These are phyloP conservation scores for Furcasterigmium furcatum DNA, from an alignment of 2,329 filamentous ascomycete genomes.

Conservation along the genomic window DNA sequence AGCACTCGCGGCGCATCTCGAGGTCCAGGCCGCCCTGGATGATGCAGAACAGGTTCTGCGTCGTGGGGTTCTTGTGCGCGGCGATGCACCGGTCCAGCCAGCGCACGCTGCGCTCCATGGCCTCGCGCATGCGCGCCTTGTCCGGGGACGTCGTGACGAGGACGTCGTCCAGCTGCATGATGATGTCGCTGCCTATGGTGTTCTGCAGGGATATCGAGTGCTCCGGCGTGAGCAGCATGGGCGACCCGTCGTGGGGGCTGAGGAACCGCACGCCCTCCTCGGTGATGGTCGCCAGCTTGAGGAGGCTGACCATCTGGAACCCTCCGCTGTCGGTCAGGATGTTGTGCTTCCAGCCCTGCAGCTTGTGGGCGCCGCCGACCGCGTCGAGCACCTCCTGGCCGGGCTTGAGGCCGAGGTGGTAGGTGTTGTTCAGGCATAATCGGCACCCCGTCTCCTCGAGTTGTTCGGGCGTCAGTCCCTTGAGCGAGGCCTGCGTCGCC, in stretches of 20 bases:
- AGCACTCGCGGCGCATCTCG: conserved; percentile 81
- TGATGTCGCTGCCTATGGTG: conserved; percentile 96
- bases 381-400: conserved; percentile 85
- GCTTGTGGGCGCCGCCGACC: conserved; percentile 86
- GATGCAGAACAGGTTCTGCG: conserved; percentile 96
- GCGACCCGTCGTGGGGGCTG: conserved; percentile 91
- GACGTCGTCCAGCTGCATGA: conserved; percentile 99
- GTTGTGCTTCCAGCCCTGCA: conserved; percentile 95
- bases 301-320: conserved; percentile 97
- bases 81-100: conserved; percentile 96
- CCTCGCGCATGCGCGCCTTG: conserved; percentile 80
- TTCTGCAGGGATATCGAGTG: conserved; percentile 96
- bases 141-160: conserved; percentile 95
- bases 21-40: conserved; percentile 94
- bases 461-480: conserved; percentile 90
- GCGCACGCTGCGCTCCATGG: conserved; percentile 89
- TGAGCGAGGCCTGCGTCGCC: conserved; percentile 92
- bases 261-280: conserved; percentile 95
- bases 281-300: conserved; percentile 89
- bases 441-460: conserved; percentile 85
- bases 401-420: conserved; percentile 92
- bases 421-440: conserved; percentile 96
- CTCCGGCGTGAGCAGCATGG: conserved; percentile 96
- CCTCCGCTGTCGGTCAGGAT: conserved; percentile 83
- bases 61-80: conserved; percentile 77